Percentiles rank a stretch among this genome's conserved stretches.
Evolutionary conservation across 768 basidiomycete genomes (phyloP).

Genomic region (Leccinum subgranulosum): DNA sequence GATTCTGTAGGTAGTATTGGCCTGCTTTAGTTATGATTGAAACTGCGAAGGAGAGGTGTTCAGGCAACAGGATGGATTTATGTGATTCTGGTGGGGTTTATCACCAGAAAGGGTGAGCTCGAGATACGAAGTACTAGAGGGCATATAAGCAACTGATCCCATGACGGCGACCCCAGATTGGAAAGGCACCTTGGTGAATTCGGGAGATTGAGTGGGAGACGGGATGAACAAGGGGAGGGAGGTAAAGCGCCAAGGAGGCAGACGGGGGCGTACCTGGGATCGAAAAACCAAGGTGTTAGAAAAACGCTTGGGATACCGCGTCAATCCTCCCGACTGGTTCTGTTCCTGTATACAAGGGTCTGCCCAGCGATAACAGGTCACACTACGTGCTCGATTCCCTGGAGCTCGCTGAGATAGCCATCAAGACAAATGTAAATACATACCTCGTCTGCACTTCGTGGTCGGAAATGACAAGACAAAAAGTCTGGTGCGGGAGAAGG

Average conservation of each 20-base stretch:
- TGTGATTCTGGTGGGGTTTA: too few relatives aligned
- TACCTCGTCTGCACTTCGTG: too few relatives aligned
- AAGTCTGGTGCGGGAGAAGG: background rate
- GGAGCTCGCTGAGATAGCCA: background rate
- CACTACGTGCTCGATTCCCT: background rate
- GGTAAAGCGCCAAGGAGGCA: background rate
- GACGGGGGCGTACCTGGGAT: background rate
- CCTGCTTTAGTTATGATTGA: too few relatives aligned
- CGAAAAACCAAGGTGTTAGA: background rate
- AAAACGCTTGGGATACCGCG: background rate
- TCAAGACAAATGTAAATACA: background rate
- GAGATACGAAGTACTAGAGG: too few relatives aligned
- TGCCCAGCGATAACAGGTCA: background rate
- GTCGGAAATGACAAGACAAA: too few relatives aligned
- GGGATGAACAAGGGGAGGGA: background rate
- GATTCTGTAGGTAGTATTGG: too few relatives aligned
- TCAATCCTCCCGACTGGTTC: background rate
- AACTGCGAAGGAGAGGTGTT: too few relatives aligned
- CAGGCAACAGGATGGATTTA: too few relatives aligned
- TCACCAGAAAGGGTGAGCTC: too few relatives aligned
- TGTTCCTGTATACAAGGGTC: background rate
- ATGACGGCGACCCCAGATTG: background rate
- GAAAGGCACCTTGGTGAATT: background rate
- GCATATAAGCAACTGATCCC: too few relatives aligned
- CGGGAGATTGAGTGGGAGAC: background rate